Evolutionary conservation across 2,329 filamentous ascomycete species (phyloP), one percentile per base, ranked within the genome.

Genomic region (Plectosphaerella sp.): DNA sequence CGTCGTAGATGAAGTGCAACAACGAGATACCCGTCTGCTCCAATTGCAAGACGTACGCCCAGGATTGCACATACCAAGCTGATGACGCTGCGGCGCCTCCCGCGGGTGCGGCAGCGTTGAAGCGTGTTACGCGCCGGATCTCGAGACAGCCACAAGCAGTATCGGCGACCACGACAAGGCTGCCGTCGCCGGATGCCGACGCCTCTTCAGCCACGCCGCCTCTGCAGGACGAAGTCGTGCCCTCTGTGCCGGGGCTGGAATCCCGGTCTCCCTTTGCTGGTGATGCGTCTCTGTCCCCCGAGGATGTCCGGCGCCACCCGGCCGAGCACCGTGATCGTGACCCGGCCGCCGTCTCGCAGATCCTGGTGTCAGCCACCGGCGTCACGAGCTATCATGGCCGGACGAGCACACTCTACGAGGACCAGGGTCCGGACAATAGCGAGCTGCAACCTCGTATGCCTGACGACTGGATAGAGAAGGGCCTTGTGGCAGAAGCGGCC

Each of bases 321-420:
- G 28, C 8, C 8, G 28, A 33, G 28, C 28, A 33, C 11, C 28
- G 28, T 33, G 28, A 33, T 33, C 28, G 28, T 33, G 28, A 33
- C 8, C 28, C 49, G 16, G 55, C 65, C 3, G 54, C 57, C 12
- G 70, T 65, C 36, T 63, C 66, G 4, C 59, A 70, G 9, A 72
- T 72, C 20, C 64, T 72, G 14, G 67, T 73, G 4, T 67, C 69
- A 10, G 64, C 68, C 5, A 72, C 73, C 51, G 64, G 67, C 15
- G 64, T 69, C 4, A 71, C 74, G 5, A 75, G 72, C 43, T 78
- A 77, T 24, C 75, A 78, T 60, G 75, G 75, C 0, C 73, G 72
- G 2, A 78, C 75, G 4, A 78, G 75, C 50, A 70, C 74, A 1
- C 52, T 78, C 2, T 79, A 76, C 53, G 74, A 78, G 45, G 73